Base-by-base conservation (phyloP, 2,329 filamentous ascomycete genomes). In the Dichotomopilus funicola region DNA sequence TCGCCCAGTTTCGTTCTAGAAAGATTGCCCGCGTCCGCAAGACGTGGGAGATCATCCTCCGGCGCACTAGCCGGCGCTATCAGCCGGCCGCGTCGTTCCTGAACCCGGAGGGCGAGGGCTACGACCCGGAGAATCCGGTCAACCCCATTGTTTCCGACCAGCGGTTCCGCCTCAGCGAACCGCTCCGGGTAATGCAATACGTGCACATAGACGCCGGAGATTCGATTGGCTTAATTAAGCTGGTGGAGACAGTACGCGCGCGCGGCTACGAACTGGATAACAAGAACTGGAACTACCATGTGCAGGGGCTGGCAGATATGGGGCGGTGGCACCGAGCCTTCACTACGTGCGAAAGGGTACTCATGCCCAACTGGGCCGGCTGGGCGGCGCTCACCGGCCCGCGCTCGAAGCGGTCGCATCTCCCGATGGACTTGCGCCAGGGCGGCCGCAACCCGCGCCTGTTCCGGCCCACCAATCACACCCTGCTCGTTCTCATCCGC, bases 311-410 rank as follows among this genome's bases (percentile, higher is more conserved):
- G 34, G 81, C 83, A 31, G 73, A 76, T 11, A 75, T 83, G 53
- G 77, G 79, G 46, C 76, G 79, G 46, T 78, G 80, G 63, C 71
- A 81, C 48, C 76, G 86, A 19, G 91, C 91, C 40, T 95, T 94
- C 71, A 67, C 73, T 27, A 72, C 85, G 51, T 92, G 88, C 67
- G 92, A 97, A 72, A 72, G 77, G 33, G 81, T 83, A 58, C 83
- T 97, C 54, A 95, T 96, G 80, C 78, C 81, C 1, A 77, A 81
- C 37, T 96, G 91, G 80, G 80, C 81, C 9, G 89, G 90, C 31
- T 96, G 91, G 89, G 54, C 61, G 2, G 66, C 66, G 43, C 71
- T 72, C 6, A 51, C 47, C 1, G 60, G 53, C 38, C 62, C 61
- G 49, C 66, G 63, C 19, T 54, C 65, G 45, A 61, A 61, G 51